phyloP scores from a whole-genome alignment of 495 filamentous ascomycete genomes.

The Cercophora samala region DNA sequence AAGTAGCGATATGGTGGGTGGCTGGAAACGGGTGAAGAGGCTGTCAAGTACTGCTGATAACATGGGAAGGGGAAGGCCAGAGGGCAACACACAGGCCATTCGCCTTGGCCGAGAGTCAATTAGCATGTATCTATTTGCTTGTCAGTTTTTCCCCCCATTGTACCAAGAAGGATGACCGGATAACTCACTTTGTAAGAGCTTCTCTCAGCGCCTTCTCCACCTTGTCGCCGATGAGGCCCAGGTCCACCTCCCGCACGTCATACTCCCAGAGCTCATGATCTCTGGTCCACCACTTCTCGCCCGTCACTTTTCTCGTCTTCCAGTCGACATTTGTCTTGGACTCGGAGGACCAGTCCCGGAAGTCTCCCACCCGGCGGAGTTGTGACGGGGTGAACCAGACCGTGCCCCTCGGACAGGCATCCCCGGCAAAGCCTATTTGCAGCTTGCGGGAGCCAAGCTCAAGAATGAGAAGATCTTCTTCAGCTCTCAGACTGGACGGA shows the following conservation, averaged over 20 bases:
- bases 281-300: slow-evolving; percentile 58
- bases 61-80: slow-evolving; percentile 72
- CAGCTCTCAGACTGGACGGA: slow-evolving; percentile 68
- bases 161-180: not conserved
- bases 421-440: slow-evolving; percentile 81
- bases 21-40: slow-evolving; percentile 74
- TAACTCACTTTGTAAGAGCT: slow-evolving; percentile 68
- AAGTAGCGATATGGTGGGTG: slow-evolving; percentile 77
- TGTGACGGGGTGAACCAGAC: slow-evolving; percentile 67
- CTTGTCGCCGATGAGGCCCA: slow-evolving; percentile 81
- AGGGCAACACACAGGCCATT: slow-evolving; percentile 68
- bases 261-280: slow-evolving; percentile 78
- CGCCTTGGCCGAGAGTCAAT: slow-evolving; percentile 72
- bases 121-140: slow-evolving; percentile 59
- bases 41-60: slow-evolving; percentile 70
- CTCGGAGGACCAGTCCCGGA: slow-evolving; percentile 62
- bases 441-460: slow-evolving; percentile 79
- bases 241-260: slow-evolving; percentile 67
- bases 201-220: slow-evolving; percentile 80
- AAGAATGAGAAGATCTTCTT: slow-evolving; percentile 80
- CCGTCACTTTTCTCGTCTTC: slow-evolving; percentile 34
- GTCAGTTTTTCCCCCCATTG: slow-evolving; percentile 8
- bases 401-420: slow-evolving; percentile 66
- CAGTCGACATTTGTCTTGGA: slow-evolving; percentile 42
- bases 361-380: slow-evolving; percentile 78